Evolutionary conservation across 2,329 filamentous ascomycete species (phyloP).

Genomic region (Diaporthe nobilis): DNA sequence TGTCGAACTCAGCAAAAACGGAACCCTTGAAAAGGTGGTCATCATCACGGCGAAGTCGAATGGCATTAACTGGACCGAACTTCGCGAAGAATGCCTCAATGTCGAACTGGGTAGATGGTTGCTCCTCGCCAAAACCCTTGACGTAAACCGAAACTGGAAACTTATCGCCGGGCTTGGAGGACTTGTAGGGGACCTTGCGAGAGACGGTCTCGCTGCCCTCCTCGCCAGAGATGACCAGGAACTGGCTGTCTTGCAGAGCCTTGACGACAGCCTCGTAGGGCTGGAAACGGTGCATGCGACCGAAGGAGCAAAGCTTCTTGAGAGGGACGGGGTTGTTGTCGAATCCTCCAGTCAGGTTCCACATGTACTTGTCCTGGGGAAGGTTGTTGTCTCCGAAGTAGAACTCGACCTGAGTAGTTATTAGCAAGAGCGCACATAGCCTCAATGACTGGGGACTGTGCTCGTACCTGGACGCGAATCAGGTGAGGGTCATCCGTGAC

Average conservation of each 20-base stretch:
- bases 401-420: slow-evolving; percentile 83
- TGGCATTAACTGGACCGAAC: slow-evolving; percentile 82
- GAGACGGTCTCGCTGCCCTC: slow-evolving; percentile 80
- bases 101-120: slow-evolving; percentile 89
- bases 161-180: slow-evolving; percentile 71
- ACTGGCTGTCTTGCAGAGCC: slow-evolving; percentile 83
- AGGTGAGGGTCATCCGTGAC: slow-evolving; percentile 83
- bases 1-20: slow-evolving; percentile 92
- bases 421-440: slow-evolving; percentile 32
- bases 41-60: slow-evolving; percentile 86
- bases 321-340: slow-evolving; percentile 87
- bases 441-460: neutral
- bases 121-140: slow-evolving; percentile 93
- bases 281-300: slow-evolving; percentile 96
- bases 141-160: slow-evolving; percentile 86
- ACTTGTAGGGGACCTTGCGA: slow-evolving; percentile 81
- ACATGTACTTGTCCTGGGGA: slow-evolving; percentile 88
- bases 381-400: slow-evolving; percentile 96
- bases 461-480: slow-evolving; percentile 84
- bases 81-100: slow-evolving; percentile 92
- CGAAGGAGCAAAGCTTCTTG: slow-evolving; percentile 85
- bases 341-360: slow-evolving; percentile 81
- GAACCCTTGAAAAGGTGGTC: slow-evolving; percentile 92
- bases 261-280: slow-evolving; percentile 86
- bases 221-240: slow-evolving; percentile 81